Conservation (phyloP, 148 eudicot genomes). For the Rhododendron molle region DNA sequence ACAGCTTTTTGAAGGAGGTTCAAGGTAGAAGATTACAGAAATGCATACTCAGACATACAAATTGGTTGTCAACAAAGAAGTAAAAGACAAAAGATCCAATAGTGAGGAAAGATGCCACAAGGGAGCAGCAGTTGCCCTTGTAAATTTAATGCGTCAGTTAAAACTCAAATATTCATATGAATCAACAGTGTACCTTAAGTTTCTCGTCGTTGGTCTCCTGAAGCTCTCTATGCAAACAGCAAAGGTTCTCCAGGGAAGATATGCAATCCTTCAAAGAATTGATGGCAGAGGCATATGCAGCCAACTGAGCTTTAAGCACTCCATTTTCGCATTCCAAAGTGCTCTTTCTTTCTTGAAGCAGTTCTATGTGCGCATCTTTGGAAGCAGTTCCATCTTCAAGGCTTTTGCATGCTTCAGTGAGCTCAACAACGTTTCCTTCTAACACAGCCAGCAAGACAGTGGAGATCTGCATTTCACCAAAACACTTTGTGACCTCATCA, state of each 20-base stretch:
- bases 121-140: background rate
- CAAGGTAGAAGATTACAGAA: background rate
- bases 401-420: conserved; percentile 44
- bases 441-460: conserved; percentile 51
- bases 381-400: conserved; percentile 43
- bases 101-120: background rate
- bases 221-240: conserved; percentile 27
- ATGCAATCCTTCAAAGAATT: conserved; percentile 56
- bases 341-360: conserved; percentile 47
- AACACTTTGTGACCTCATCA: conserved; percentile 49
- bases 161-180: background rate
- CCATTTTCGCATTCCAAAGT: conserved; percentile 67
- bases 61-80: background rate
- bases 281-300: conserved; percentile 52
- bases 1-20: background rate
- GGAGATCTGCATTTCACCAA: conserved; percentile 58
- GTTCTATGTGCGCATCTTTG: conserved; percentile 35
- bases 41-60: background rate
- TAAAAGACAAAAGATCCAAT: background rate
- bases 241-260: conserved; percentile 67
- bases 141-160: background rate
- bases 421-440: conserved; percentile 65
- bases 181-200: conserved; percentile 44
- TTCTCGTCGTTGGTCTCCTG: conserved; percentile 28
- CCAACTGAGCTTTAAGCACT: conserved; percentile 57